These are phyloP conservation scores for Alternaria postmessia DNA, from an alignment of 2,329 filamentous ascomycete genomes.

Conservation along the genomic window DNA sequence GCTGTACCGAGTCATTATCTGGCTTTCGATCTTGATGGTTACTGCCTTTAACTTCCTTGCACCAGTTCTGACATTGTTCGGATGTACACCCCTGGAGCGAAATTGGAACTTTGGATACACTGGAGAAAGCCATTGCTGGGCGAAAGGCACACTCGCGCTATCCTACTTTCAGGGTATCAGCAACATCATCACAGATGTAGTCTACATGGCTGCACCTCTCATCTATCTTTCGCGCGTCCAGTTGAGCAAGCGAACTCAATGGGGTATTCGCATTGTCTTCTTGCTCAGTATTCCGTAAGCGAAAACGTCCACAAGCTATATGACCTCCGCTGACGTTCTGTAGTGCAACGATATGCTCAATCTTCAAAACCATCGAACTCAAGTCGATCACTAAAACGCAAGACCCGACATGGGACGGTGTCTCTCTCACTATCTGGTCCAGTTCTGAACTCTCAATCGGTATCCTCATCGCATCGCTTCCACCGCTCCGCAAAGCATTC, in stretches of 20 bases:
- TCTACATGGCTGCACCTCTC: constrained; percentile 40
- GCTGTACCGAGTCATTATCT: constrained; percentile 34
- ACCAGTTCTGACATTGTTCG: constrained; percentile 35
- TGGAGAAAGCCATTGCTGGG: constrained; percentile 32
- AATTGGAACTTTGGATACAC: constrained; percentile 37
- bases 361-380: constrained; percentile 41
- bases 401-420: constrained; percentile 38
- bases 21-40: constrained; percentile 38
- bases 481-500: constrained; percentile 39
- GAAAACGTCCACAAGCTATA: not conserved
- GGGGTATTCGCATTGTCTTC: constrained; percentile 40
- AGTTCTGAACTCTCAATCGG: constrained; percentile 32
- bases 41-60: constrained; percentile 39
- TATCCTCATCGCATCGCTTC: constrained; percentile 33
- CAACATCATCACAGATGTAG: constrained; percentile 41
- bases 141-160: constrained; percentile 27
- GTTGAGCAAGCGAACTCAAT: constrained; percentile 34
- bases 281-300: constrained; percentile 41
- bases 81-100: constrained; percentile 36
- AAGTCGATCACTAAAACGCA: constrained; percentile 27
- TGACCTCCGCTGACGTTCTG: not conserved
- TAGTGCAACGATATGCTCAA: constrained; percentile 39
- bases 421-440: constrained; percentile 39
- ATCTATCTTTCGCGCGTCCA: constrained; percentile 39
- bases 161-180: constrained; percentile 38